Evolutionary conservation across 1,284 basidiomycete species (phyloP).

Genomic region (Ceratorhiza oryzae-sativae): DNA sequence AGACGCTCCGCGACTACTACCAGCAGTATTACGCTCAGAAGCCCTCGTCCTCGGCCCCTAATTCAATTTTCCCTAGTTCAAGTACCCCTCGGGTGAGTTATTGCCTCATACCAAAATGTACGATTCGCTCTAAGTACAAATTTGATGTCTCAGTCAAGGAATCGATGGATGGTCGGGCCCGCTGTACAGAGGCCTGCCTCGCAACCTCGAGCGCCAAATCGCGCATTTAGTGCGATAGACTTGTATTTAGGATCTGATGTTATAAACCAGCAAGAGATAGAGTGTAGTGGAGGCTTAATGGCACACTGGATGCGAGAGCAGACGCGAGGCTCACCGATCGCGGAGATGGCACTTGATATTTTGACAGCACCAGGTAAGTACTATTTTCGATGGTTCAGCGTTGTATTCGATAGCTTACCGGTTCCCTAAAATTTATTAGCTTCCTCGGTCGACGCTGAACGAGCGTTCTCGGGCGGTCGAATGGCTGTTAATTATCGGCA

Average conservation of each 20-base stretch:
- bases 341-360: slow-evolving; percentile 18
- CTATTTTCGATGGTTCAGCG: neutral
- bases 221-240: neutral
- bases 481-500: slow-evolving; percentile 22
- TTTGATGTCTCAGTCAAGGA: neutral
- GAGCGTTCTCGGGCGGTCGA: slow-evolving; percentile 21
- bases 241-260: neutral
- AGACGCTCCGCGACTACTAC: neutral
- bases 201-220: neutral
- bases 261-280: neutral
- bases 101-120: neutral
- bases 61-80: neutral
- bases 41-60: neutral
- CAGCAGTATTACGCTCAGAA: neutral
- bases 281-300: neutral
- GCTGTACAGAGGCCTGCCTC: neutral
- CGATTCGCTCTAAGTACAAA: neutral
- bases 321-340: neutral
- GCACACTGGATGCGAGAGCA: neutral
- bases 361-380: slow-evolving; percentile 12
- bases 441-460: slow-evolving; percentile 21
- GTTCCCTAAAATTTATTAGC: neutral
- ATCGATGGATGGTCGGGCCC: neutral
- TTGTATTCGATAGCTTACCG: neutral
- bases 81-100: neutral